Evolutionary conservation across 768 basidiomycete genomes (phyloP).

Genomic region (Lactarius quietus): DNA sequence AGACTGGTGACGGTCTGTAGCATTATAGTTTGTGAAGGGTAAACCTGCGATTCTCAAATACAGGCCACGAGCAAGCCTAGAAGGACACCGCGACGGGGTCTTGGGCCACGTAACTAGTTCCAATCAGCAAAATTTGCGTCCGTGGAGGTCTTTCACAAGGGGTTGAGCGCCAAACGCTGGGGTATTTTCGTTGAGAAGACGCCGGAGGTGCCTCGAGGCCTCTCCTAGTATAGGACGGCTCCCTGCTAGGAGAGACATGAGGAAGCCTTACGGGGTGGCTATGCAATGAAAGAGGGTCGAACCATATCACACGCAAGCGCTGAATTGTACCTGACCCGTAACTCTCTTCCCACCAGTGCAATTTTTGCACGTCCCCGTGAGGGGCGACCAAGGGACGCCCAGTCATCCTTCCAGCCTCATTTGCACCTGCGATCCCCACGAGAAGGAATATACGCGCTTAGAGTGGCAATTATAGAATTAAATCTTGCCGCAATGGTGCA

Average conservation of each 20-base stretch:
- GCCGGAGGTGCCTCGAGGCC: conserved; percentile 17
- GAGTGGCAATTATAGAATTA: background rate
- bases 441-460: background rate
- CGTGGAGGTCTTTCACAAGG: background rate
- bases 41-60: too few species aligned
- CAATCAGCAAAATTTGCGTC: background rate
- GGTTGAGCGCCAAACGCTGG: conserved; percentile 4
- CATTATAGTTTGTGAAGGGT: too few species aligned
- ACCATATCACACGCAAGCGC: conserved; percentile 13
- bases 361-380: conserved; percentile 14
- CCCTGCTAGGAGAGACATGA: conserved; percentile 15
- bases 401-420: conserved; percentile 24
- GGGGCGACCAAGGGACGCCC: conserved; percentile 6
- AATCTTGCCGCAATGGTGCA: conserved; percentile 17
- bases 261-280: conserved; percentile 24
- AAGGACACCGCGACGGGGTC: too few species aligned
- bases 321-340: conserved; percentile 3
- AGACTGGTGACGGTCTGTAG: too few species aligned
- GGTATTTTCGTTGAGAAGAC: background rate
- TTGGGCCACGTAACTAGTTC: conserved; percentile 7
- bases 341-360: conserved; percentile 17
- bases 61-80: too few species aligned
- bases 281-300: conserved; percentile 6
- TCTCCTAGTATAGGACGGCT: conserved; percentile 10
- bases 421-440: conserved; percentile 16